Base-by-base conservation (phyloP, 2,329 filamentous ascomycete species). In the Exophiala spinifera region DNA sequence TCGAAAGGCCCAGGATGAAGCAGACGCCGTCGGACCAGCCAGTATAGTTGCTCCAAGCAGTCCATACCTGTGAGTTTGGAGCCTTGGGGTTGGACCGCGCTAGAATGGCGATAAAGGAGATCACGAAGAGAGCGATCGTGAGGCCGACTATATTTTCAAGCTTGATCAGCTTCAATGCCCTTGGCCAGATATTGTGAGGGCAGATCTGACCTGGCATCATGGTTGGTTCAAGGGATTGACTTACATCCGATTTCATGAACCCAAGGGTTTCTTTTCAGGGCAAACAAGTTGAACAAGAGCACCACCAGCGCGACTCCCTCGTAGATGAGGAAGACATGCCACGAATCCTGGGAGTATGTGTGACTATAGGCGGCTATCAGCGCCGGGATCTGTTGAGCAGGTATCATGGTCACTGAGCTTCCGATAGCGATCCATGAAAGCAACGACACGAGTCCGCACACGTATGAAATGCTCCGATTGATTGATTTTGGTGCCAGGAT, bases 21-120 rank as follows among this genome's bases (percentile, higher is more conserved):
- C 17, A 72, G 63, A 71, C 57, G 10, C 59, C 67, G 11, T 61
- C 51, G 6, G 53, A 36, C 62, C 62, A 64, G 28, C 62, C 62
- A 11, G 58, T 57, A 34, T 58, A 48, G 45, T 62, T 62, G 49
- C 54, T 48, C 28, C 56, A 63, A 5, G 53, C 55, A 21, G 48
- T 49, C 48, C 59, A 63, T 19, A 63, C 61, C 8, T 25, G 23
- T 25, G 28, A 31, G 11, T 11, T 31, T 31, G 3, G 28, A 31
- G 11, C 28, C 28, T 31, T 31, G 3, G 28, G 8, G 7, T 6
- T 31, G 28, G 28, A 31, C 3, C 28, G 28, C 4, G 11, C 28
- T 5, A 31, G 28, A 3, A 31, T 6, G 28, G 7, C 28, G 11
- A 31, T 31, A 2, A 31, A 31, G 6, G 6, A 31, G 28, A 31